These are phyloP conservation scores for Westerdykella ornata DNA, from an alignment of 2,329 filamentous ascomycete genomes.

Conservation along the genomic window DNA sequence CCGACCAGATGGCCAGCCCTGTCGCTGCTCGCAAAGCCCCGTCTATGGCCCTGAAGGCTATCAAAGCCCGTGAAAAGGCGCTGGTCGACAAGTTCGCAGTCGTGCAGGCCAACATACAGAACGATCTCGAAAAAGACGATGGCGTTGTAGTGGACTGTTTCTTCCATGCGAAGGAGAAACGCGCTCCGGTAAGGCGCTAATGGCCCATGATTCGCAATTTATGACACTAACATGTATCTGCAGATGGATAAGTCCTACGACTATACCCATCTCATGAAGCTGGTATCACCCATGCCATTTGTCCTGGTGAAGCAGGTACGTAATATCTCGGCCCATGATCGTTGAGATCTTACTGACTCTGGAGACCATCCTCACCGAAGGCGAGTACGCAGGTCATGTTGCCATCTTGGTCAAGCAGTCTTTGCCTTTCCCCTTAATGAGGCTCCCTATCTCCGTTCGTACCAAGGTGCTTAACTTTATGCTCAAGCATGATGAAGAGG, in stretches of 20 bases:
- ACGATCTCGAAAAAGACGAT: conserved; percentile 4
- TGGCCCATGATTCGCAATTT: no score
- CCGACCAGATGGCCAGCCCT: background rate
- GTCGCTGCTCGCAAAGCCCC: background rate
- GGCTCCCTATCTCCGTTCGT: conserved; percentile 22
- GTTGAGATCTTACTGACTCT: no score
- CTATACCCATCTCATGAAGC: conserved; percentile 24
- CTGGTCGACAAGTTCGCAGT: conserved; percentile 6
- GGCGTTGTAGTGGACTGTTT: conserved; percentile 7
- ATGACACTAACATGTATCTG: no score
- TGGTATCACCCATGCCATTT: conserved; percentile 28
- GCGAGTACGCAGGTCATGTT: conserved; percentile 26
- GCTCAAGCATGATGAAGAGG: conserved; percentile 20
- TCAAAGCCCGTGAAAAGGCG: conserved; percentile 5
- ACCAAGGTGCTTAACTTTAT: conserved; percentile 24
- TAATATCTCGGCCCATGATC: background rate
- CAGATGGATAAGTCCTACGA: conserved; percentile 13
- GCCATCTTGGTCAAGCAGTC: conserved; percentile 32
- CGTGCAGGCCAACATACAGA: conserved; percentile 2
- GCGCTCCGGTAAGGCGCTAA: conserved; percentile 1
- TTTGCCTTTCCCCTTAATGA: conserved; percentile 29
- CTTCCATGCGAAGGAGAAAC: conserved; percentile 1
- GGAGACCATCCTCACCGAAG: conserved; percentile 24
- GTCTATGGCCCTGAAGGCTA: background rate
- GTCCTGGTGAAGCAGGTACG: conserved; percentile 26